Percentiles rank a stretch among this genome's conserved stretches.
Conservation (phyloP, 345 rosid genomes). For the Eucalyptus sideroxylon region DNA sequence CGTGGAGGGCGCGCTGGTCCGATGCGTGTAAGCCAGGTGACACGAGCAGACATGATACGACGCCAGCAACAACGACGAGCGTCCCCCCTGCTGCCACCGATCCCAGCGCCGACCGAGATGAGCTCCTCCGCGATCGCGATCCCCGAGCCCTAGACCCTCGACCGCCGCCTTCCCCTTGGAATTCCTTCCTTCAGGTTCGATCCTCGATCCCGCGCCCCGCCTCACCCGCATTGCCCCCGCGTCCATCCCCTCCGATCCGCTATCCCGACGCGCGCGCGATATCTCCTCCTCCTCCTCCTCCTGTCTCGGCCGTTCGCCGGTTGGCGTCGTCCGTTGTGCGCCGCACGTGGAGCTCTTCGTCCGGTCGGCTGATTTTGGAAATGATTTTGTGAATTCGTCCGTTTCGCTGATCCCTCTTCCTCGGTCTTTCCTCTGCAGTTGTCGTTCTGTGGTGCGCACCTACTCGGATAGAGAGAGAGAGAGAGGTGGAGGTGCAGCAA, state of each 20-base stretch:
- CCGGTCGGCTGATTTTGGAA: not conserved
- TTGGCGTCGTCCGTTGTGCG: not conserved
- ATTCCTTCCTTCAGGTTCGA: not conserved
- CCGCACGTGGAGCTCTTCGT: not conserved
- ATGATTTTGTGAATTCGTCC: not conserved
- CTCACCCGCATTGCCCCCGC: not conserved
- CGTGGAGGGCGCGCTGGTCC: constrained; percentile 34
- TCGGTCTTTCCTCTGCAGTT: not conserved
- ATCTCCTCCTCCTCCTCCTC: not conserved
- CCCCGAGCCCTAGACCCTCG: not conserved
- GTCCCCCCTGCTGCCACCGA: not conserved
- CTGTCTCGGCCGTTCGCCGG: not conserved
- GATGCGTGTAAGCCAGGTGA: constrained; percentile 49
- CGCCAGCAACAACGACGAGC: not conserved
- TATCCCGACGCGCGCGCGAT: not conserved
- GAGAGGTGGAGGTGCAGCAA: not conserved
- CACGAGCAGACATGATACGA: constrained; percentile 6
- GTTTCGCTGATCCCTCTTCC: not conserved
- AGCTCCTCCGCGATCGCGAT: not conserved
- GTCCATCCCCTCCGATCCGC: not conserved
- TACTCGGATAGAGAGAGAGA: not conserved
- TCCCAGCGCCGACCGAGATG: not conserved
- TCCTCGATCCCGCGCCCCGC: not conserved
- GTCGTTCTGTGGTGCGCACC: not conserved
- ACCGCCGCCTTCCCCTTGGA: not conserved